A percentile compares a stretch with the other conserved stretches of the same genome.
Conservation (phyloP, 257 asterid species). For the Euphrasia confusa region DNA sequence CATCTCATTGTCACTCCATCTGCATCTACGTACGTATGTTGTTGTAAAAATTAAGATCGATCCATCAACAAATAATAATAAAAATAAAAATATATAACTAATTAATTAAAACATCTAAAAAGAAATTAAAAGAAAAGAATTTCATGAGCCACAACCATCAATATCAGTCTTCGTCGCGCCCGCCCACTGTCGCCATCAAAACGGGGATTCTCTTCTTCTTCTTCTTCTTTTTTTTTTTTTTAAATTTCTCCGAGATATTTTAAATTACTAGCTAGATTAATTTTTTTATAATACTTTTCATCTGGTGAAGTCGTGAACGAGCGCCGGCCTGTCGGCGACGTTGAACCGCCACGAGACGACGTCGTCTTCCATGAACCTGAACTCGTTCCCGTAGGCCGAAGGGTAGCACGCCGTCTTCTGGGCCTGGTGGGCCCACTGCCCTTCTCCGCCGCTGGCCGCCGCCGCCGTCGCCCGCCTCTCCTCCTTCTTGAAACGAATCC, state of each 20-base stretch:
- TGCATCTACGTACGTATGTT: constrained; percentile 42
- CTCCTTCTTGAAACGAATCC: constrained; percentile 93
- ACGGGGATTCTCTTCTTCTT: neutral
- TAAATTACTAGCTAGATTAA: neutral
- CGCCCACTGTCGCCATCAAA: constrained; percentile 26
- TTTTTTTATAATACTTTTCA: constrained; percentile 4
- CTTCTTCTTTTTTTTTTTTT: neutral
- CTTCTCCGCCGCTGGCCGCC: constrained; percentile 38
- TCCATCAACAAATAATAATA: constrained; percentile 20
- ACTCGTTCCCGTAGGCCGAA: constrained; percentile 42
- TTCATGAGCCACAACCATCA: constrained; percentile 34
- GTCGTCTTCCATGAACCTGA: constrained; percentile 55
- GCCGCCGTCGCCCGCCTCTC: constrained; percentile 93
- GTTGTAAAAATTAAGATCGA: neutral
- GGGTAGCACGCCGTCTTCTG: constrained; percentile 38
- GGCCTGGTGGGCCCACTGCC: constrained; percentile 49
- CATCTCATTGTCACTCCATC: constrained; percentile 79
- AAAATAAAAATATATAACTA: neutral
- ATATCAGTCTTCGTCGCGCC: neutral
- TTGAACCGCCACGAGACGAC: constrained; percentile 69
- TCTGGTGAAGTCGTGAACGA: constrained; percentile 73
- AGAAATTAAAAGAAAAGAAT: constrained; percentile 47
- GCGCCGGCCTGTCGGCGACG: constrained; percentile 60
- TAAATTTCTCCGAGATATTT: neutral
- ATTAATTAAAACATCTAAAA: neutral